phyloP scores from a whole-genome alignment of 305 asterid genomes.

The Solanum hybrid region DNA sequence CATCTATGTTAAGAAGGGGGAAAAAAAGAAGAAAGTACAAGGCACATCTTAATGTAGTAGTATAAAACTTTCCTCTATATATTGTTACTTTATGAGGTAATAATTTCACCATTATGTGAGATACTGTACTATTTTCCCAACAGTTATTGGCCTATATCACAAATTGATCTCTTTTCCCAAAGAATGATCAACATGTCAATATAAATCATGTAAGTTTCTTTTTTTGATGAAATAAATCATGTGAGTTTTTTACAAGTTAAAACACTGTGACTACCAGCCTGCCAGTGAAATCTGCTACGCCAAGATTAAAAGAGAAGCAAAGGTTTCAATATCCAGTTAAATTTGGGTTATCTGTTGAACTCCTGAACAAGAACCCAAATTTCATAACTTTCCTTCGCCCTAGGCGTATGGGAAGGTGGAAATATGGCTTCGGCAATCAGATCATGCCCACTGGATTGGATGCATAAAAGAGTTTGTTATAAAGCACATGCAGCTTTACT shows the following conservation, averaged over 20 bases:
- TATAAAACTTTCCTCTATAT: not conserved
- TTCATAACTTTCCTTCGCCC: not conserved
- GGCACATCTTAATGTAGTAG: not conserved
- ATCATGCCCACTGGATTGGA: not conserved
- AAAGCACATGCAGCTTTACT: not conserved
- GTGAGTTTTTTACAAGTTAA: not conserved
- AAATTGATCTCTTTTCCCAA: not conserved
- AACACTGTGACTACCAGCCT: not conserved
- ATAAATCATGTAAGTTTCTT: not conserved
- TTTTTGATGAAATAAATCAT: not conserved
- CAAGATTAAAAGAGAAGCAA: not conserved
- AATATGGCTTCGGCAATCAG: not conserved
- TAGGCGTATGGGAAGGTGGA: not conserved
- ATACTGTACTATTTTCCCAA: not conserved
- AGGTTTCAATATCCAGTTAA: not conserved
- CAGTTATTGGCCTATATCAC: not conserved
- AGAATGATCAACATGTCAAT: not conserved
- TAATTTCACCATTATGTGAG: not conserved
- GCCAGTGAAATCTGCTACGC: not conserved
- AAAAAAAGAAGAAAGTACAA: not conserved
- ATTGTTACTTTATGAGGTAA: not conserved
- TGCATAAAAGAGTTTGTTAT: not conserved
- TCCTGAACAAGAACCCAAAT: not conserved
- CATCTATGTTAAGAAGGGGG: not conserved
- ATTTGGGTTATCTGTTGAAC: not conserved